Evolutionary conservation across 768 basidiomycete species (phyloP).

Genomic region (Hygrophoropsis aurantiaca): DNA sequence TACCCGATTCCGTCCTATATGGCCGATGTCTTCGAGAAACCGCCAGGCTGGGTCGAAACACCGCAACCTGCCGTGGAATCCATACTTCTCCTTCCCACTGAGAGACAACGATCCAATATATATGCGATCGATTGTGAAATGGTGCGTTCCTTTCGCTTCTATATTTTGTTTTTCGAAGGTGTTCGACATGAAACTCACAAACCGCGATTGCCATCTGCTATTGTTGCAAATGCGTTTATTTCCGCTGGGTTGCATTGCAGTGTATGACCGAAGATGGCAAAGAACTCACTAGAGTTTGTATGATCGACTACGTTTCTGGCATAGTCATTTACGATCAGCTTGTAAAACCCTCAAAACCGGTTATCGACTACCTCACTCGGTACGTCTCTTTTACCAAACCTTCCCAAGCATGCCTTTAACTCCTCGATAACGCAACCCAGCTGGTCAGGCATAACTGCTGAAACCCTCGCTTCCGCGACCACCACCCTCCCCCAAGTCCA

Average conservation of each 20-base stretch:
- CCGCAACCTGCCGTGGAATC: constrained; percentile 44
- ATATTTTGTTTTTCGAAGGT: no score
- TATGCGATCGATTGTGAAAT: constrained; percentile 97
- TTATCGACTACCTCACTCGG: constrained; percentile 92
- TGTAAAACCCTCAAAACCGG: constrained; percentile 83
- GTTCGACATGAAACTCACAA: no score
- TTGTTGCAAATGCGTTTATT: not conserved
- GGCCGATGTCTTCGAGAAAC: constrained; percentile 64
- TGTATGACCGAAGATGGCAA: constrained; percentile 89
- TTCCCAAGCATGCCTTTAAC: not conserved
- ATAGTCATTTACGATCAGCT: constrained; percentile 84
- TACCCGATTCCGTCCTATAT: constrained; percentile 89
- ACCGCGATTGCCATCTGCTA: not conserved
- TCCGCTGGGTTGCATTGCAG: constrained; percentile 38
- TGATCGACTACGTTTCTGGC: constrained; percentile 75
- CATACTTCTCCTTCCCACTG: constrained; percentile 27
- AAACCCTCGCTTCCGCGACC: constrained; percentile 63
- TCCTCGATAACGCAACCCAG: constrained; percentile 36
- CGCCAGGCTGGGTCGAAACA: constrained; percentile 81
- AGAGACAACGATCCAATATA: constrained; percentile 46
- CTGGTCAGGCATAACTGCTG: constrained; percentile 92
- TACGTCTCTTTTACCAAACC: constrained; percentile 28
- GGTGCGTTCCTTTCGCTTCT: no score
- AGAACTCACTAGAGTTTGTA: constrained; percentile 80
- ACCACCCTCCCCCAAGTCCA: constrained; percentile 84